These are phyloP conservation scores for Nannochloris sp. DNA, from an alignment of 139 green algal species.

Conservation along the genomic window DNA sequence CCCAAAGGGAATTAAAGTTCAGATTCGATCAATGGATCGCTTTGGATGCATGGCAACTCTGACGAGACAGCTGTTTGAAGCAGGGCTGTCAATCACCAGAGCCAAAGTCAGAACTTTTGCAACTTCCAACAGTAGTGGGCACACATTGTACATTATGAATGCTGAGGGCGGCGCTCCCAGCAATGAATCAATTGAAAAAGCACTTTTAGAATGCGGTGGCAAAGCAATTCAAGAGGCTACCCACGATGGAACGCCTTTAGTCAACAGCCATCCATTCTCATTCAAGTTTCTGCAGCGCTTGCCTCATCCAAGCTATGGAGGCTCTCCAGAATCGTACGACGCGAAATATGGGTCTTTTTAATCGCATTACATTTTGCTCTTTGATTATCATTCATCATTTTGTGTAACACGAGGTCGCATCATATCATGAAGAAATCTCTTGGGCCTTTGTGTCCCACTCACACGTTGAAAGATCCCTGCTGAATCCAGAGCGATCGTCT, in stretches of 20 bases:
- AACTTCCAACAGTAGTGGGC: conserved; percentile 26
- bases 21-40: conserved; percentile 43
- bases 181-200: conserved; percentile 25
- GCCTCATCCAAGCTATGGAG: not conserved
- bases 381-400: too few relatives aligned
- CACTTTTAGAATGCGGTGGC: conserved; percentile 31
- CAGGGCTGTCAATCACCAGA: conserved; percentile 36
- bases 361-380: too few relatives aligned
- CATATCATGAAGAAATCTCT: not conserved
- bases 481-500: not conserved
- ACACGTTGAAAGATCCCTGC: not conserved
- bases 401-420: not conserved
- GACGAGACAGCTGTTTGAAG: conserved; percentile 23
- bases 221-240: conserved; percentile 18
- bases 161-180: conserved; percentile 17
- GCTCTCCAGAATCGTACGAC: conserved; percentile 10
- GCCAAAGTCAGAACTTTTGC: conserved; percentile 48
- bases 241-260: not conserved
- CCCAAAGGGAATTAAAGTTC: conserved; percentile 51
- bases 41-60: conserved; percentile 39
- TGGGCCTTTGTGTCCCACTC: not conserved
- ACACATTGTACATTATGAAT: conserved; percentile 57
- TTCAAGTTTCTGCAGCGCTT: conserved; percentile 8
- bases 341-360: too few relatives aligned
- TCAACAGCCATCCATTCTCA: not conserved